Conservation (phyloP, 1,139 yeast genomes). For the Candida tetrigidarum region DNA sequence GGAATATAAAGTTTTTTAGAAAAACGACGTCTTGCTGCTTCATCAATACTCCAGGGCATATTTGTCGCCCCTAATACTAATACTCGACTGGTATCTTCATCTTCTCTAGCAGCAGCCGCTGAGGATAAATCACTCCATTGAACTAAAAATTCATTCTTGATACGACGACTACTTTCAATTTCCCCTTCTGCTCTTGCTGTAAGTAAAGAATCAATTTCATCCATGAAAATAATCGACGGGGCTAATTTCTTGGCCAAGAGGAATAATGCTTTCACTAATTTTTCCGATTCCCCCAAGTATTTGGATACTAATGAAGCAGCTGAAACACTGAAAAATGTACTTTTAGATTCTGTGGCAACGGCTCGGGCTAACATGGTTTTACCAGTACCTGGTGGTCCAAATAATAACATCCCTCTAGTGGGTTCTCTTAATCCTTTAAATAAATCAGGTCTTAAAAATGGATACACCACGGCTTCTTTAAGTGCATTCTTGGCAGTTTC, state of each 20-base stretch:
- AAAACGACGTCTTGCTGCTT: constrained; percentile 95
- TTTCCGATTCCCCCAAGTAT: constrained; percentile 92
- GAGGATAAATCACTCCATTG: constrained; percentile 96
- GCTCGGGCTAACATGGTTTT: constrained; percentile 98
- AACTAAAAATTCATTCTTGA: constrained; percentile 91
- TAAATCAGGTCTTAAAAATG: constrained; percentile 91
- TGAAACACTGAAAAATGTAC: constrained; percentile 91
- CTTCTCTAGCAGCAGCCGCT: constrained; percentile 83
- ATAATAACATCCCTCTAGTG: constrained; percentile 91
- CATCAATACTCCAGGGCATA: constrained; percentile 98
- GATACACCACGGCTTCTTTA: constrained; percentile 96
- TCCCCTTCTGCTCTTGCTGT: constrained; percentile 89
- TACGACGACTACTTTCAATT: constrained; percentile 88
- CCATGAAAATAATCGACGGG: constrained; percentile 81
- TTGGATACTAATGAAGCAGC: constrained; percentile 94
- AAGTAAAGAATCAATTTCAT: constrained; percentile 87
- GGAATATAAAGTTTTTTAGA: constrained; percentile 95
- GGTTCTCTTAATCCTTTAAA: constrained; percentile 94
- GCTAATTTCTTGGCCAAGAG: constrained; percentile 83
- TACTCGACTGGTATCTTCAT: constrained; percentile 71
- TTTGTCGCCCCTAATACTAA: constrained; percentile 95
- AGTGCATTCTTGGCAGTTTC: constrained; percentile 88
- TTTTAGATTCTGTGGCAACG: constrained; percentile 94
- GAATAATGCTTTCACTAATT: constrained; percentile 88
- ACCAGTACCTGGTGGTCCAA: constrained; percentile 99